Base-by-base conservation (phyloP, 768 basidiomycete species). In the Kwoniella europaea region DNA sequence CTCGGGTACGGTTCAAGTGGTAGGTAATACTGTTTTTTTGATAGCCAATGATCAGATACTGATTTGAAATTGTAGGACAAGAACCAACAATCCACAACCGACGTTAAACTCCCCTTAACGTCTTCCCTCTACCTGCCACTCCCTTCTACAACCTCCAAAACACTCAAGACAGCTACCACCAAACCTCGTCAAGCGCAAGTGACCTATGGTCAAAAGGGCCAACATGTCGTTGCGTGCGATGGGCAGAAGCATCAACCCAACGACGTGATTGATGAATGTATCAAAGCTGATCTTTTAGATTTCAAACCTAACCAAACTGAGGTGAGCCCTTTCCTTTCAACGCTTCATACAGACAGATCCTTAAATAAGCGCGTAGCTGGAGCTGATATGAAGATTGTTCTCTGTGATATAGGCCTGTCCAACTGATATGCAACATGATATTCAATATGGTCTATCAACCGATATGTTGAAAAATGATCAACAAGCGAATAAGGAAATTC, bases 191-290 rank as follows among this genome's bases (percentile, higher is more conserved):
- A 68, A 27, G 67, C 67, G 1, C 46, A 27, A 24, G 27, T 68
- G 7, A 43, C 61, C 2, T 68, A 68, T 41, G 67, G 60, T 46
- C 61, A 61, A 43, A 68, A 68, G 43, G 67, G 60, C 16, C 53
- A 63, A 46, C 67, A 68, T 35, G 54, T 68, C 50, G 67, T 68
- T 10, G 53, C 60, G 5, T 68, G 67, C 29, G 67, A 68, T 63
- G 67, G 67, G 0, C 24, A 63, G 22, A 10, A 12, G 1, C 67
- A 68, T 29, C 20, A 43, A 41, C 44, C 22, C 22, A 35, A 56
- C 24, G 67, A 68, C 18, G n/a, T 68, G 18, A 52, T 68, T 35
- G 67, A 68, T 24, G 67, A 68, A 52, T 68, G 67, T 41, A 68
- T 68, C 41, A 52, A 50, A 35, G 53, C 53, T 41, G 67, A 68